Percentiles rank a stretch among this genome's conserved stretches.
phyloP scores from a whole-genome alignment of 148 eudicot genomes.

The Diospyros lotus region DNA sequence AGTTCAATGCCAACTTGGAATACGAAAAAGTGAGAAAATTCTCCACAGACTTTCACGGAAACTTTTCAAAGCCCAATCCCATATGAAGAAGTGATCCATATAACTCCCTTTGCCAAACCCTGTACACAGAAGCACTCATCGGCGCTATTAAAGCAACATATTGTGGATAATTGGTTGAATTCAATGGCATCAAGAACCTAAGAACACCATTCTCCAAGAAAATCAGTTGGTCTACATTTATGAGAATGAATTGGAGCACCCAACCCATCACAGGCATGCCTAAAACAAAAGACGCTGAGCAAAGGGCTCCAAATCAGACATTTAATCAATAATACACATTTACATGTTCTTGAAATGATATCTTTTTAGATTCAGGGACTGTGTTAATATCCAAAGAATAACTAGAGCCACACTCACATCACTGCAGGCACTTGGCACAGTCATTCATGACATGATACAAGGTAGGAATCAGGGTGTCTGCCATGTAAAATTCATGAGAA shows the following conservation, averaged over 20 bases:
- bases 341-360: neutral
- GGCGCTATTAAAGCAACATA: no score
- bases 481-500: no score
- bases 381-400: neutral
- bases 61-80: no score
- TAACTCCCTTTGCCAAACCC: no score
- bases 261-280: neutral
- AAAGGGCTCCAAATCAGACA: neutral
- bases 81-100: no score
- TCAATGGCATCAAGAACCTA: neutral
- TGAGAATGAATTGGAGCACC: neutral
- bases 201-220: neutral
- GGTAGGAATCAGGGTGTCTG: no score
- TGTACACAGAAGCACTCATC: no score
- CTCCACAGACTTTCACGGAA: no score
- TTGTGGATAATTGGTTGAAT: neutral
- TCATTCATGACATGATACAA: neutral
- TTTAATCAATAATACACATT: neutral
- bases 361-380: neutral
- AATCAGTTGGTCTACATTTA: no score
- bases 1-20: no score
- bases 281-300: neutral
- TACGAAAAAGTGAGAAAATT: no score
- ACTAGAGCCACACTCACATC: neutral
- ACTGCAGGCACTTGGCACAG: neutral